phyloP scores from a whole-genome alignment of 139 green algal species.

The Picochlorum costavermella region DNA sequence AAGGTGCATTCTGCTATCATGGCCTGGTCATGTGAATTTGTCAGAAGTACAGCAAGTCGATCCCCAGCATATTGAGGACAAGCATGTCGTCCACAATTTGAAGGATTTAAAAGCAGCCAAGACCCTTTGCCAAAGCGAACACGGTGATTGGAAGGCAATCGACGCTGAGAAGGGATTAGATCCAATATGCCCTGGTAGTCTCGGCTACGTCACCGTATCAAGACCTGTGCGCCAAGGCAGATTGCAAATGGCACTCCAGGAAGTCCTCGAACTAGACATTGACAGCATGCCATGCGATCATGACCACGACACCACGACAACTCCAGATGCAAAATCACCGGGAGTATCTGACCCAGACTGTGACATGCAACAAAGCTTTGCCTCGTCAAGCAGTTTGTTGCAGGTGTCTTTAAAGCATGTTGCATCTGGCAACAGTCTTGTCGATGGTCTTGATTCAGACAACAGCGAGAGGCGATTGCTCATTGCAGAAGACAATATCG shows the following conservation, averaged over 20 bases:
- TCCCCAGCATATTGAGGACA: no score
- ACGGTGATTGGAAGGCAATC: constrained; percentile 6
- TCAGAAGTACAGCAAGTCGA: no score
- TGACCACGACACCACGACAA: no score
- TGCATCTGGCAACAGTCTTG: neutral
- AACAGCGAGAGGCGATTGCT: constrained; percentile 38
- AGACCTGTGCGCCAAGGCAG: constrained; percentile 59
- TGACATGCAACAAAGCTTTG: constrained; percentile 3
- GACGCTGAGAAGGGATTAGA: neutral
- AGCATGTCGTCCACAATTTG: no score
- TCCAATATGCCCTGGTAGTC: constrained; percentile 7
- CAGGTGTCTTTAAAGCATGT: constrained; percentile 1
- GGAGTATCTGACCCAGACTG: neutral
- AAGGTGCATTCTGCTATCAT: neutral
- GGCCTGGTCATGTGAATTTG: constrained; percentile 3
- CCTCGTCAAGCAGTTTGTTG: constrained; percentile 7
- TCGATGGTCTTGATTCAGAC: neutral
- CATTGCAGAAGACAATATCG: constrained; percentile 72
- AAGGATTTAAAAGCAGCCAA: no score
- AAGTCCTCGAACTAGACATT: constrained; percentile 48
- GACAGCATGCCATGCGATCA: no score
- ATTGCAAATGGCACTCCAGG: constrained; percentile 57
- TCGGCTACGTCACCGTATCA: constrained; percentile 63
- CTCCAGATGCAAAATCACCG: no score
- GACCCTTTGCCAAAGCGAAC: neutral